Evolutionary conservation across 1,284 basidiomycete species (phyloP), one percentile per base, ranked within the genome.

Genomic region (Cryptococcus deneoformans): DNA sequence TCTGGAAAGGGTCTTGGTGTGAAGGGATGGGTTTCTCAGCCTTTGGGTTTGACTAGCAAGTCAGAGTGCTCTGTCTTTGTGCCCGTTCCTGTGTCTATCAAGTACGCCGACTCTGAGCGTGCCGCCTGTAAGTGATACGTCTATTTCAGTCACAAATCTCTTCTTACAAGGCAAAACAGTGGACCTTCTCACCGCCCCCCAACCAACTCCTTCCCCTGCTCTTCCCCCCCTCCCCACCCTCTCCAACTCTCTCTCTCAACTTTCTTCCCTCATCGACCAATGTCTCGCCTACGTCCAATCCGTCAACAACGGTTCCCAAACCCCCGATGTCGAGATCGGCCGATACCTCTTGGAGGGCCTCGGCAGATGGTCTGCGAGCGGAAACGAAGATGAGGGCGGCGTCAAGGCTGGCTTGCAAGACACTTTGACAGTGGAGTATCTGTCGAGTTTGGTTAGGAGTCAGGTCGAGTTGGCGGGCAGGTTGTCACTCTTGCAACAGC

Each of bases 391-490:
- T 44, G 69, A 70, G 55, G 71, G 68, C 42, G 76, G 75, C 53
- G 71, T 78, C 63, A 75, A 73, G 64, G 71, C 71, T 54, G 77
- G 76, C 54, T 51, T 73, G 46, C 81, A 96, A 86, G 92, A 96
- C 75, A 90, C 88, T 16, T 82, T 96, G 64, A 95, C 94, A 87
- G 86, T 98, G 56, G 90, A 91, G 46, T 99, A 98, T 81, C 83
- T 99, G 65, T 89, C 92, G 48, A 97, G 92, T 77, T 84, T 99
- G 64, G 89, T 98, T 54, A 86, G 92, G 66, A 88, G 91, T 60
- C 95, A 99, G 81, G 90, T 92, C 54, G 94, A 98, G 78, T 86
- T 98, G 45, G 90, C 92, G 3, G 86, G 91, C 47, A 85, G 95
- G 67, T 82, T 99, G 72, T 89, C 90, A 53, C 83, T 99, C 58